phyloP scores from a whole-genome alignment of 83 land plant species.

The Picea abies region DNA sequence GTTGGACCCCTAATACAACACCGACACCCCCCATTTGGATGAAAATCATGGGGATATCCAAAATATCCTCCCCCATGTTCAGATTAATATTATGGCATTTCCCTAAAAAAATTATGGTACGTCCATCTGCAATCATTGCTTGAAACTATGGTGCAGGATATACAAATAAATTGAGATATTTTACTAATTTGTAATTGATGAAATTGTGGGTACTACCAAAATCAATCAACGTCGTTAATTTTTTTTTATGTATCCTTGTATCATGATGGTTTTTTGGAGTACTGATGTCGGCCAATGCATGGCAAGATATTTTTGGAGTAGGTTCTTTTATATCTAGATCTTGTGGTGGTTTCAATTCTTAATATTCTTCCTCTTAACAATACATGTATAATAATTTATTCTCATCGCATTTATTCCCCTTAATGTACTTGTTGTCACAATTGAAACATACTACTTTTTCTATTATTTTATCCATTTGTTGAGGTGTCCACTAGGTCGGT shows the following conservation, averaged over 20 bases:
- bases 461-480: too few relatives aligned
- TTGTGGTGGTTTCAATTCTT: too few relatives aligned
- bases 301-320: too few relatives aligned
- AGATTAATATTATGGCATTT: not conserved
- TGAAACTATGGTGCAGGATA: not conserved
- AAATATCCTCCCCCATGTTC: not conserved
- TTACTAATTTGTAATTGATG: not conserved
- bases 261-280: not conserved
- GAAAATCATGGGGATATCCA: not conserved
- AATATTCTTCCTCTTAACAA: too few relatives aligned
- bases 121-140: not conserved
- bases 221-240: not conserved
- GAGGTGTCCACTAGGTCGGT: too few relatives aligned
- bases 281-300: too few relatives aligned
- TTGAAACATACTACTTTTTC: too few relatives aligned
- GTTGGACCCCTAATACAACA: not conserved
- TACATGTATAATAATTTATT: too few relatives aligned
- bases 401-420: too few relatives aligned
- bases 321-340: too few relatives aligned
- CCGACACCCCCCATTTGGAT: not conserved
- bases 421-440: too few relatives aligned
- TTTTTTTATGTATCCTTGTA: not conserved
- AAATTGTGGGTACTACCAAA: not conserved
- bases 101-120: not conserved
- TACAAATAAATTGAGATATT: not conserved